Evolutionary conservation across 2,329 filamentous ascomycete species (phyloP), one percentile per base, ranked within the genome.

Genomic region (Botrytis hyacinthi): DNA sequence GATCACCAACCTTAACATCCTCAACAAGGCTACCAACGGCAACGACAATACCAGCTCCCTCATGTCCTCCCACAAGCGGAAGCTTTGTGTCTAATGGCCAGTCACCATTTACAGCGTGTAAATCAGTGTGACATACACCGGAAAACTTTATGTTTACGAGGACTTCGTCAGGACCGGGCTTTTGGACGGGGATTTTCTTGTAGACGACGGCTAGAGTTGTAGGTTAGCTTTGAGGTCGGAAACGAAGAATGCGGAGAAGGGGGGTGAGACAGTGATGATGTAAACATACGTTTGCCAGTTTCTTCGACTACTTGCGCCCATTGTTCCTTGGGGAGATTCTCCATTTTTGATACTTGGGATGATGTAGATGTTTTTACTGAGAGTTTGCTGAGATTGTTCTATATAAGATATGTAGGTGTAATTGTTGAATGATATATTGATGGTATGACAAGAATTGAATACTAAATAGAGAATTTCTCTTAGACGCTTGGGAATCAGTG

Each of bases 251-350:
- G 18, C 4, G 16, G 32, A 35, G 29, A 42, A 42, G 8, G 44
- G 48, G 18, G 5, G 22, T 18, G 82, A 57, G 37, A 57, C 14
- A 18, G n/a, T 6, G 29, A 57, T 57, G 12, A 18, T 5, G 4
- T 29, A 57, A 29, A 85, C 88, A 80, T 86, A 86, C 91, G 89
- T 73, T 90, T 91, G 78, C 93, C 94, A 73, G 87, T 91, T 87
- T 94, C 89, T 84, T 97, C 93, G 79, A 96, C 87, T 78, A 98
- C 93, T 84, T 96, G 93, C 70, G 95, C 95, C 93, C 92, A 97
- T 86, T 98, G 95, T 83, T 91, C 91, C 69, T 87, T 89, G 74
- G 95, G 95, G 80, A 98, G 88, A 73, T 89, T 79, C 74, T 80
- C 74, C 78, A 80, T 80, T 72, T 46, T 76, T 76, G 73, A 63